Base-by-base conservation (phyloP, 192 early-diverging fungal species). In the Backusella luteola region DNA sequence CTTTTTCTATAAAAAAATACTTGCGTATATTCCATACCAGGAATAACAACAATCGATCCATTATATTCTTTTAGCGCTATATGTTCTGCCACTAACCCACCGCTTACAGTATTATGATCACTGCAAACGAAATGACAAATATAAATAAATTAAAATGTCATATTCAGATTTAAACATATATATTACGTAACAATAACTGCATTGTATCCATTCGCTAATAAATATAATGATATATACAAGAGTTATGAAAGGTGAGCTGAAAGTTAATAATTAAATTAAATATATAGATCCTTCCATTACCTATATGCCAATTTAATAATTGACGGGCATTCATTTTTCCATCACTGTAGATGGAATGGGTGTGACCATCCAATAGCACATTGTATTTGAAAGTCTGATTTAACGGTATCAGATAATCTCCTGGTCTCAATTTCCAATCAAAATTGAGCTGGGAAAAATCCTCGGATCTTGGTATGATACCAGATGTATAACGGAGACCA, bases 51-150 rank as follows among this genome's bases (percentile, higher is more conserved):
- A 70, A 93, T 86, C 23, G 77, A 67, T 32, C 80, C 86, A 1
- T 84, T 79, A 23, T 89, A 89, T 11, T 89, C 85, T 19, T 73
- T 73, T 46, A 81, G 69, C 3, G 90, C 92, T 36, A 91, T 77
- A 46, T 83, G 34, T 73, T 90, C 85, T 6, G 91, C 91, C 19
- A 78, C 86, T 26, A 92, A 70, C 0, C 88, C 90, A 56, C 92
- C 92, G n/a, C 73, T 73, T 3, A 93, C 81, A 0, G 87, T 88
- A 74, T 93, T 92, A 76, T 93, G 92, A 75, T 93, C 92, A 7
- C 88, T 92, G 34, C 2, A 46, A 8, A n/a, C 5, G 38, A 17
- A 29, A 63, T 29, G 46, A 49, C 5, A 49, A n/a, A 49, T 63
- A 29, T 56, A 56, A 56, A 56, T 56, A 56, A 23, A 63, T 63